Evolutionary conservation across 2,329 filamentous ascomycete species (phyloP).

Genomic region (Scedosporium dehoogii): DNA sequence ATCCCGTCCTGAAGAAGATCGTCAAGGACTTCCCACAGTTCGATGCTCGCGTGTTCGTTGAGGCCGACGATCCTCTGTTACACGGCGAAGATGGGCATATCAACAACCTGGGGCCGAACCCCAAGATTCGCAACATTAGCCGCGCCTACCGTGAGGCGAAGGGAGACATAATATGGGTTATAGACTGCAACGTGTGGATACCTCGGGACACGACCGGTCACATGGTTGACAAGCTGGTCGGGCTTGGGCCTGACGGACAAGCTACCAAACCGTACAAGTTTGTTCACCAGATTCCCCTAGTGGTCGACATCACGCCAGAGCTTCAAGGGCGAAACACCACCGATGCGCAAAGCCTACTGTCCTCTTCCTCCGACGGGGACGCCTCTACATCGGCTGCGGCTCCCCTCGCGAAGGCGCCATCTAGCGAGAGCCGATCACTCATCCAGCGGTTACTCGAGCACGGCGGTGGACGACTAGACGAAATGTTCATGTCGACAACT

Average conservation of each 20-base stretch:
- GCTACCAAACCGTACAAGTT: constrained; percentile 65
- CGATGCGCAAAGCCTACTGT: not conserved
- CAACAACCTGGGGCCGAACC: constrained; percentile 74
- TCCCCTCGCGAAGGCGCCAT: not conserved
- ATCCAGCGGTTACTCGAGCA: constrained; percentile 23
- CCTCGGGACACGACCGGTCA: constrained; percentile 66
- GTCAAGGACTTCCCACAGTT: constrained; percentile 61
- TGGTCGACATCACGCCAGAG: constrained; percentile 56
- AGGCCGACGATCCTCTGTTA: constrained; percentile 69
- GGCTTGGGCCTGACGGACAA: constrained; percentile 41
- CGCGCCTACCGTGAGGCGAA: constrained; percentile 82
- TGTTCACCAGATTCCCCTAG: constrained; percentile 85
- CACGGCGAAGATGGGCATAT: constrained; percentile 39
- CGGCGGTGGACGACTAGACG: constrained; percentile 78
- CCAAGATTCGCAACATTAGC: constrained; percentile 97
- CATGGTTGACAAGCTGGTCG: constrained; percentile 82
- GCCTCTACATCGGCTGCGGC: not conserved
- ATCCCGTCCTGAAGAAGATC: constrained; percentile 61
- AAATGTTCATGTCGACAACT: constrained; percentile 86
- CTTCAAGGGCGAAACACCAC: constrained; percentile 10
- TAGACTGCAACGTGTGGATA: constrained; percentile 96
- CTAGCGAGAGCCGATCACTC: constrained; percentile 4
- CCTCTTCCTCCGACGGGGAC: not conserved
- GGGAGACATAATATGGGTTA: constrained; percentile 83
- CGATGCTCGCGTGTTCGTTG: constrained; percentile 66